Conservation (phyloP, 2,329 filamentous ascomycete species). For the Meredithiella fracta region DNA sequence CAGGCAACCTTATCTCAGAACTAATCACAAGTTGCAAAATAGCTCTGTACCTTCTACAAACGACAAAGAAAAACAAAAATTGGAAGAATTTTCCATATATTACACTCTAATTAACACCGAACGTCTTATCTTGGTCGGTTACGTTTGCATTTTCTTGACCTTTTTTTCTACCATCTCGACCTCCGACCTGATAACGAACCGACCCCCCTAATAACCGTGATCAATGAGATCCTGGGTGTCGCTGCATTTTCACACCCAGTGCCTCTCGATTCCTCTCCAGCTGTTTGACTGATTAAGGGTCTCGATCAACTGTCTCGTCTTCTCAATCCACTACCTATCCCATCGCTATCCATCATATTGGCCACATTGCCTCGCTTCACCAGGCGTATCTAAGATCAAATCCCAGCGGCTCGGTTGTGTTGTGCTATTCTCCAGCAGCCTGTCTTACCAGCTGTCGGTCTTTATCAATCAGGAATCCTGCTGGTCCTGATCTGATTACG, state of each 20-base stretch:
- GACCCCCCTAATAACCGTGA: not conserved
- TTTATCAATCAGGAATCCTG: conserved; percentile 13
- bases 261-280: conserved; percentile 12
- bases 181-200: not conserved
- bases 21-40: too few species aligned
- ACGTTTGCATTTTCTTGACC: not conserved
- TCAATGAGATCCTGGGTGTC: conserved; percentile 13
- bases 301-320: not conserved
- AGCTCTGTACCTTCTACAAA: too few species aligned
- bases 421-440: not conserved
- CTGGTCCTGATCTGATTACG: conserved; percentile 13
- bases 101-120: too few species aligned
- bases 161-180: not conserved
- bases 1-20: too few species aligned
- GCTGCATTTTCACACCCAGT: conserved; percentile 9
- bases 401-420: not conserved
- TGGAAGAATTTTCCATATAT: too few species aligned
- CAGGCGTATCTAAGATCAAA: not conserved
- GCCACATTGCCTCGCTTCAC: not conserved
- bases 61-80: not conserved
- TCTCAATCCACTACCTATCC: not conserved
- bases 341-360: not conserved
- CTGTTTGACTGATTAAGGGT: conserved; percentile 13
- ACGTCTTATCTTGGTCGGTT: not conserved
- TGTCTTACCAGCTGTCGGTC: not conserved